Evolutionary conservation across 306 rosid species (phyloP).

Genomic region (Pachyrhizus erosus): DNA sequence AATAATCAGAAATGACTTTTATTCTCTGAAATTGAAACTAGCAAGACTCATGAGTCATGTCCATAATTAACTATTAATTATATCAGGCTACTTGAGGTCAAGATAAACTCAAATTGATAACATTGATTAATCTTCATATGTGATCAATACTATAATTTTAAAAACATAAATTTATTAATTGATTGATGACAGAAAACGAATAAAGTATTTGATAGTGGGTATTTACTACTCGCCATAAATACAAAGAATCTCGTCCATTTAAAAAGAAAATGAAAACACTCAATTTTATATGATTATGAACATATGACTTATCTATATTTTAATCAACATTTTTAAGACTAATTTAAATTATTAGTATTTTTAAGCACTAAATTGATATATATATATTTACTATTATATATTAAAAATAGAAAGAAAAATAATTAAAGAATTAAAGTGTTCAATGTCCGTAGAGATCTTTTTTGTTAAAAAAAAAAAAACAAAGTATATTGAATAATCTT

Average conservation of each 20-base stretch:
- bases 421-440: background rate
- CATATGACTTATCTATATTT: background rate
- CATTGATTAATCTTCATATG: background rate
- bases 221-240: background rate
- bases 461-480: too few relatives aligned
- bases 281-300: background rate
- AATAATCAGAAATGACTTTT: background rate
- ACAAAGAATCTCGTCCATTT: constrained; percentile 27
- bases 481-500: background rate
- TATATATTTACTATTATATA: background rate
- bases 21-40: background rate
- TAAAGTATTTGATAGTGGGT: constrained; percentile 11
- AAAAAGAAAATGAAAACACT: background rate
- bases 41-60: constrained; percentile 2
- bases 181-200: constrained; percentile 40
- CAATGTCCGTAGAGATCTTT: background rate
- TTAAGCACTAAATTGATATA: too few relatives aligned
- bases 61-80: too few relatives aligned
- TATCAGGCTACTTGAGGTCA: background rate
- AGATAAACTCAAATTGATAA: constrained; percentile 3
- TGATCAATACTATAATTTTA: background rate
- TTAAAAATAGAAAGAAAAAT: background rate
- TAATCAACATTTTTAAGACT: too few relatives aligned
- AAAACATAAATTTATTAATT: background rate
- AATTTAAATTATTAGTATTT: background rate